phyloP scores from a whole-genome alignment of 805 yeast genomes.

The Torulaspora maleeae region DNA sequence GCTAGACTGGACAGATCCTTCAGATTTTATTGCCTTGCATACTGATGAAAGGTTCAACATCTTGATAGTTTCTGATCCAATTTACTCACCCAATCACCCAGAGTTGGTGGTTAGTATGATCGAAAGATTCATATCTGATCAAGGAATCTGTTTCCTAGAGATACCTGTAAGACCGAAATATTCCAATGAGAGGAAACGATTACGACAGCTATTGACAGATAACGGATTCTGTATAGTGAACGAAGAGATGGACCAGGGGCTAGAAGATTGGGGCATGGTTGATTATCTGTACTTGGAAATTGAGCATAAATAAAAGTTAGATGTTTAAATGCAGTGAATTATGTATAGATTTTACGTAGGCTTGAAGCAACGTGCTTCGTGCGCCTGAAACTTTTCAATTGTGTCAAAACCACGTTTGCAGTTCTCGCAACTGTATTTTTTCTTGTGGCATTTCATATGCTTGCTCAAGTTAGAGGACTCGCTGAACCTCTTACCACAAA shows the following conservation, averaged over 20 bases:
- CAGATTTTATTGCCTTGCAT: constrained; percentile 33
- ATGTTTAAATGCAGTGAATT: neutral
- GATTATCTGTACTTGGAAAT: constrained; percentile 45
- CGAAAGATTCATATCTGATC: constrained; percentile 43
- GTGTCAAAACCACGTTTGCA: constrained; percentile 53
- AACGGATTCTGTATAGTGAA: constrained; percentile 28
- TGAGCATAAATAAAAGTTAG: neutral
- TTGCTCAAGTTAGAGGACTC: constrained; percentile 86
- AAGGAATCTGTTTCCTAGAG: constrained; percentile 52
- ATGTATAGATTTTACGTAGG: neutral
- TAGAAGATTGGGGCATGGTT: constrained; percentile 81
- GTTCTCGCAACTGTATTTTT: constrained; percentile 45
- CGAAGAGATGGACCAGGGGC: constrained; percentile 53
- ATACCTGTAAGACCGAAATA: constrained; percentile 69
- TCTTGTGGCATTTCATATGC: constrained; percentile 75
- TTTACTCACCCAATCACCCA: constrained; percentile 82
- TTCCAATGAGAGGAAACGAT: constrained; percentile 54
- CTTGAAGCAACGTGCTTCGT: constrained; percentile 25
- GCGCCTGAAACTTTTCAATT: constrained; percentile 41
- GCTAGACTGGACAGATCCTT: constrained; percentile 76
- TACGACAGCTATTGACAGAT: constrained; percentile 54
- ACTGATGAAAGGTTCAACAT: constrained; percentile 45
- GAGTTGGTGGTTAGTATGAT: constrained; percentile 62
- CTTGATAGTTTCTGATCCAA: constrained; percentile 78
- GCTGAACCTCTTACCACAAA: constrained; percentile 79